These are phyloP conservation scores for Vararia minispora DNA, from an alignment of 768 basidiomycete genomes.

Conservation along the genomic window DNA sequence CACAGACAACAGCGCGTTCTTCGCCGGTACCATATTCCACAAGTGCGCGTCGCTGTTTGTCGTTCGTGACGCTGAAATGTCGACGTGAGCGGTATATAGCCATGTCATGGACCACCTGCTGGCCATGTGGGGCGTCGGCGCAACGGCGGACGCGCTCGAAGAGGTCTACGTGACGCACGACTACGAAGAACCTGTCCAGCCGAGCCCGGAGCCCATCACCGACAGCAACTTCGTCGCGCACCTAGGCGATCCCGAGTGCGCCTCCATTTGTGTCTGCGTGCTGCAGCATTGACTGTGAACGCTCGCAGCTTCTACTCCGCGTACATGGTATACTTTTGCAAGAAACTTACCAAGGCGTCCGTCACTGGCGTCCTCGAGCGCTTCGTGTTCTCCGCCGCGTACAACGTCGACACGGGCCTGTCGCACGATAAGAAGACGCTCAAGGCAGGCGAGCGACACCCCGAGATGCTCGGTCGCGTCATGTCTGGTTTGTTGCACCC, in stretches of 20 bases:
- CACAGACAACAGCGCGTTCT: conserved; percentile 42
- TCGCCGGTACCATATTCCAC: conserved; percentile 28
- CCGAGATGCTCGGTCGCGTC: conserved; percentile 47
- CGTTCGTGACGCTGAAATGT: neutral
- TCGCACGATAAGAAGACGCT: conserved; percentile 14
- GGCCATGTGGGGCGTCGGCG: conserved; percentile 53
- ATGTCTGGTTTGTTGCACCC: conserved; percentile 51
- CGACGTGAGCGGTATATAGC: conserved; percentile 17
- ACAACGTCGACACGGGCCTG: conserved; percentile 28
- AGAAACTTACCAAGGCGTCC: conserved; percentile 29
- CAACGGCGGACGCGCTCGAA: conserved; percentile 27
- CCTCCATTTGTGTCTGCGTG: neutral
- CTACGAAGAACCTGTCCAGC: conserved; percentile 27
- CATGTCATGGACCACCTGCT: conserved; percentile 49
- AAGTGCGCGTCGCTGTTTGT: conserved; percentile 16
- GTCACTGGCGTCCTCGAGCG: conserved; percentile 40
- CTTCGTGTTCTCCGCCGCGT: conserved; percentile 44
- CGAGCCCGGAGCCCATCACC: conserved; percentile 35
- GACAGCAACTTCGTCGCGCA: conserved; percentile 39
- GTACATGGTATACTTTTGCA: conserved; percentile 46
- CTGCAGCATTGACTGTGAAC: too few relatives aligned
- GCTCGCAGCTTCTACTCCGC: conserved; percentile 54
- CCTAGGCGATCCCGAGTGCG: conserved; percentile 46
- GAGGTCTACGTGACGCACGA: conserved; percentile 32
- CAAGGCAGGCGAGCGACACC: too few relatives aligned